Base-by-base conservation (phyloP, 2,329 filamentous ascomycete species). In the Fusarium sp. region DNA sequence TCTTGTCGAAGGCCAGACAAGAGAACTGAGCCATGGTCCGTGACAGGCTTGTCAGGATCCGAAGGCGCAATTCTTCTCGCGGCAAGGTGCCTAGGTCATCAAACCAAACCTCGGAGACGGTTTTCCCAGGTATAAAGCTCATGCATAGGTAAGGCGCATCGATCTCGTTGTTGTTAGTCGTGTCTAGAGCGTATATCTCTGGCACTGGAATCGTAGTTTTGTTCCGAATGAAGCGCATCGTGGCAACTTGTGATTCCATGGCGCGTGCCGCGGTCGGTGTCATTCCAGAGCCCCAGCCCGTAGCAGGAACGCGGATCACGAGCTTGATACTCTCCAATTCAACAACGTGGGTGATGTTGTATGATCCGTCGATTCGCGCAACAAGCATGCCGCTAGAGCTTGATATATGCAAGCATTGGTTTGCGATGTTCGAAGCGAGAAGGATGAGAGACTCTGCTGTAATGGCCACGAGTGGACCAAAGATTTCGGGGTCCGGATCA, bases 251-350 rank as follows among this genome's bases (percentile, higher is more conserved):
- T 13, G 58, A 61, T 27, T 49, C 43, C 36, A 61, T 48, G 10
- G 55, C 55, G 17, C 47, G 45, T 46, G 42, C 45, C 4, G 55
- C 57, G 9, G n/a, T 19, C n/a, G 47, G 53, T 44, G 54, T 59
- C 54, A 61, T 59, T 29, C 55, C 50, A 7, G 15, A 33, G 9
- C 54, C 54, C 54, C 49, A 61, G 5, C 57, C 57, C 10, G 43
- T 49, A 9, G 46, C 51, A 15, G 58, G 58, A 11, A 56, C 39
- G 23, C 50, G 47, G 10, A 60, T 61, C 10, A 61, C 56, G 1
- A 61, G 47, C n/a, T 49, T 61, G n/a, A 31, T 9, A 6, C n/a
- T 44, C 21, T 45, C 37, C 5, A 48, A 1, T n/a, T 43, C 17
- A 2, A 57, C 51, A 33, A 42, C 27, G 19, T 55, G 53, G 1